phyloP scores from a whole-genome alignment of 2,329 filamentous ascomycete species.

The Stylonectria norvegica region DNA sequence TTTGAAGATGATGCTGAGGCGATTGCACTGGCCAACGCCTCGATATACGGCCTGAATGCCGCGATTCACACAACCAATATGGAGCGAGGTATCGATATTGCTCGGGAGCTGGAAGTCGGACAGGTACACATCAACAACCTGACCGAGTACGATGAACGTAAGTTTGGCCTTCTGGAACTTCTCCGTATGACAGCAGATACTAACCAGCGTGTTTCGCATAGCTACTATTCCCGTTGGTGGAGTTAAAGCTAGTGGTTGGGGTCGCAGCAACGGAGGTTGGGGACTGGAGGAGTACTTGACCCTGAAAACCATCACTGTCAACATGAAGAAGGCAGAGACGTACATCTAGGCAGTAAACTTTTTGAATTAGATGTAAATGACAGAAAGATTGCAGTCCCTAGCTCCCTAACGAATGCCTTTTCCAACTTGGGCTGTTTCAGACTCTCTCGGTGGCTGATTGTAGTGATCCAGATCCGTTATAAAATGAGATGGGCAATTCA shows the following conservation, averaged over 20 bases:
- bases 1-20: constrained; percentile 54
- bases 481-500: too few relatives aligned
- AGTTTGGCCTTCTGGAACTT: neutral
- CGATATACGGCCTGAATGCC: constrained; percentile 1
- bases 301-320: neutral
- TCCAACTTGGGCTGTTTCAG: too few relatives aligned
- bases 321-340: neutral
- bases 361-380: too few relatives aligned
- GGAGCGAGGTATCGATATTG: neutral
- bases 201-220: neutral
- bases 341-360: neutral
- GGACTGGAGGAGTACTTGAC: neutral
- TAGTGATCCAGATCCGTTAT: too few relatives aligned
- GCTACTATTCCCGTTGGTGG: neutral
- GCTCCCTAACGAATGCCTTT: too few relatives aligned
- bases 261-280: neutral
- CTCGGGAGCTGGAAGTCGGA: neutral
- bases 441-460: too few relatives aligned
- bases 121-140: neutral
- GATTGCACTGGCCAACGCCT: neutral
- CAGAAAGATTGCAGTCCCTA: too few relatives aligned
- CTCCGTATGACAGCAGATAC: neutral
- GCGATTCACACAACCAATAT: constrained; percentile 1
- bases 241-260: constrained; percentile 1
- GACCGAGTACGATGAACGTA: neutral